Conservation (phyloP, 495 filamentous ascomycete species). For the Choiromyces venosus region DNA sequence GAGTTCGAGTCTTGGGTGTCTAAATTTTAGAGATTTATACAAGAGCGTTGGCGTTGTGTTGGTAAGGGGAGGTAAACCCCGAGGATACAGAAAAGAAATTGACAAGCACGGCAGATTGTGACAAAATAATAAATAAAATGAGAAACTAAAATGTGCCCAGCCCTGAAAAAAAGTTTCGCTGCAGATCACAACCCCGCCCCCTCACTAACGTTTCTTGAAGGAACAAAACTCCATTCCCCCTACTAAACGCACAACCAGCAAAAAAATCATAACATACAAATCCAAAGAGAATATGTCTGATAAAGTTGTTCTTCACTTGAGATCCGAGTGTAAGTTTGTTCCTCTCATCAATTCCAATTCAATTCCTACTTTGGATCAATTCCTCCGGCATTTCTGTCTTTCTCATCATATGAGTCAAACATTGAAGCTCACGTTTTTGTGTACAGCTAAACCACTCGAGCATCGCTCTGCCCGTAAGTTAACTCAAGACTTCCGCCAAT, state of each 20-base stretch:
- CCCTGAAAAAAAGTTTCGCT: background rate
- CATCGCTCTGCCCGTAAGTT: conserved; percentile 50
- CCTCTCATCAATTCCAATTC: background rate
- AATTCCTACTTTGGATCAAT: background rate
- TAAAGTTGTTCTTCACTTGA: conserved; percentile 38
- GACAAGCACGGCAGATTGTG: no score
- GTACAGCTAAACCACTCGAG: conserved; percentile 51
- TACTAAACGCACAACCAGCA: background rate
- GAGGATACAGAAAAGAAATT: no score
- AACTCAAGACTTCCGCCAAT: conserved; percentile 10
- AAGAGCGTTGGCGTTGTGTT: no score
- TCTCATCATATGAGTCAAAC: conserved; percentile 15
- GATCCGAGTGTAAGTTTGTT: conserved; percentile 39
- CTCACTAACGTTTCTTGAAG: background rate
- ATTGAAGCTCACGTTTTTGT: conserved; percentile 44
- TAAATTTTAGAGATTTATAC: no score
- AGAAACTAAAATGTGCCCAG: background rate
- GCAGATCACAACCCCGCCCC: background rate
- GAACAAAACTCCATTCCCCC: background rate
- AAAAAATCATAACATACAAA: background rate
- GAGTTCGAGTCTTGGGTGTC: no score
- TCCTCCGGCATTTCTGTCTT: background rate
- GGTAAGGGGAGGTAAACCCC: no score
- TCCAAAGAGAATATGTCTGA: conserved; percentile 24
- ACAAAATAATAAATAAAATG: no score